Conservation (phyloP, 768 basidiomycete species). For the Leccinum disarticulatum region DNA sequence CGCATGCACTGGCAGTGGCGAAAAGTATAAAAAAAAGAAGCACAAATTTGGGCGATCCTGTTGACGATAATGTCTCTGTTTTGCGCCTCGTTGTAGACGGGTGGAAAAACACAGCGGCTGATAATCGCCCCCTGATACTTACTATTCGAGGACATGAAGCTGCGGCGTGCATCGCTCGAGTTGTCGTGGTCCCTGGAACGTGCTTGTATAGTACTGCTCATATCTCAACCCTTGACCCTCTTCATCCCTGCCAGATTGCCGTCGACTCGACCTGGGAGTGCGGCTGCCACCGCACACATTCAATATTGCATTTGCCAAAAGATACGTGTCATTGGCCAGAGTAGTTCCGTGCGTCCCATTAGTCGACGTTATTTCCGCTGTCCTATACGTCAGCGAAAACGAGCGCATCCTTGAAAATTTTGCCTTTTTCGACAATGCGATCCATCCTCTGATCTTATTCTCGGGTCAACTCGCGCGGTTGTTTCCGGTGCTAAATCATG, state of each 20-base stretch:
- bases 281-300: constrained; percentile 22
- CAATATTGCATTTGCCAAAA: background rate
- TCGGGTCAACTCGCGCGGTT: constrained; percentile 5
- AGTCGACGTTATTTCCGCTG: constrained; percentile 10
- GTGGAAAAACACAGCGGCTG: constrained; percentile 1
- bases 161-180: constrained; percentile 11
- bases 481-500: background rate
- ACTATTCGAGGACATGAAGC: background rate
- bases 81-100: background rate
- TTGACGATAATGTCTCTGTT: background rate
- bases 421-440: background rate
- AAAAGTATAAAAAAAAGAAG: background rate
- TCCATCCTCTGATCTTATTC: background rate
- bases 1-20: background rate
- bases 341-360: background rate
- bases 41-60: background rate
- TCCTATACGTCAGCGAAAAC: background rate
- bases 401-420: background rate
- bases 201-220: constrained; percentile 3
- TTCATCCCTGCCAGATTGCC: constrained; percentile 11
- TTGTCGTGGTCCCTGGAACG: constrained; percentile 18
- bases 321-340: background rate
- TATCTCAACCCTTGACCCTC: constrained; percentile 19
- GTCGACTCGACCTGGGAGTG: background rate
- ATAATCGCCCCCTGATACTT: constrained; percentile 2